Conservation (phyloP, 1,284 basidiomycete genomes). For the Pseudozyma hubeiensis region DNA sequence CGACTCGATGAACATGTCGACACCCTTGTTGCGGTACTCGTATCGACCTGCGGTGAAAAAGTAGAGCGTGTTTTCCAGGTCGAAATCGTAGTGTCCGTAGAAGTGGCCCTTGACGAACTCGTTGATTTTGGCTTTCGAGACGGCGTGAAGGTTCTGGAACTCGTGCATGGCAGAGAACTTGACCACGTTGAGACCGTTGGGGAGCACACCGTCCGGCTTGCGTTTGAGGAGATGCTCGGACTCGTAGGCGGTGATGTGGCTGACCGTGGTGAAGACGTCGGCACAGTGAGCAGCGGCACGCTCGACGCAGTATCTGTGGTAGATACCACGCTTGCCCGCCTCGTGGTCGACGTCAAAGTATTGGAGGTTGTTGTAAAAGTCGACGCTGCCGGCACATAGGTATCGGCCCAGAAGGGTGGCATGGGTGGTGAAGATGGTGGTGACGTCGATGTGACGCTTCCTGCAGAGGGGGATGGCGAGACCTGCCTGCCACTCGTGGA, state of each 20-base stretch:
- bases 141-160: conserved; percentile 95
- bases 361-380: conserved; percentile 99
- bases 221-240: conserved; percentile 94
- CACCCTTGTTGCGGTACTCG: conserved; percentile 98
- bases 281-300: conserved; percentile 92
- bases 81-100: conserved; percentile 96
- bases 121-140: conserved; percentile 94
- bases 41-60: conserved; percentile 99
- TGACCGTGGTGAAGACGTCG: conserved; percentile 97
- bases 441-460: conserved; percentile 96
- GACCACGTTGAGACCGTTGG: conserved; percentile 96
- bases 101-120: conserved; percentile 98
- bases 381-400: conserved; percentile 94
- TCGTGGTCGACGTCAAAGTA: conserved; percentile 99
- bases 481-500: conserved; percentile 99
- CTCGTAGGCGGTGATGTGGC: conserved; percentile 92
- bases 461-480: conserved; percentile 94
- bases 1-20: conserved; percentile 98
- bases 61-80: conserved; percentile 95
- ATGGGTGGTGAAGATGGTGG: conserved; percentile 93
- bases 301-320: conserved; percentile 93
- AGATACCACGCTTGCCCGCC: conserved; percentile 96
- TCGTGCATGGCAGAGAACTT: conserved; percentile 96
- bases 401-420: conserved; percentile 98
- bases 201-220: conserved; percentile 95